Base-by-base conservation (phyloP, 352 stramenopile species). In the Phytophthora sojae region DNA sequence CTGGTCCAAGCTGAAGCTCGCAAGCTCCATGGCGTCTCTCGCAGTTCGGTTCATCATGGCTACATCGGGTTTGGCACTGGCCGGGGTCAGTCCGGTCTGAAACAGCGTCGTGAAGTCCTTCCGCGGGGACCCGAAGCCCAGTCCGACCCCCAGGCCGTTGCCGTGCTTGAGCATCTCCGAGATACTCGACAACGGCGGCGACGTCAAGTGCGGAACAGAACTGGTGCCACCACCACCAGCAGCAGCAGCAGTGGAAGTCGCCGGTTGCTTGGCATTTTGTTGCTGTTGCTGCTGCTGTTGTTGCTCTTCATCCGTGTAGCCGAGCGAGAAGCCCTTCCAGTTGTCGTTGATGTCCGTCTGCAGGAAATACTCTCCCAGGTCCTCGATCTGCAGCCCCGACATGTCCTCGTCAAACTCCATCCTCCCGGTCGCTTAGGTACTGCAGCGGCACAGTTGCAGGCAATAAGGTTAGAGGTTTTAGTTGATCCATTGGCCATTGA, bases 331-430 rank as follows among this genome's bases (percentile, higher is more conserved):
- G 15, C 83, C 82, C 47, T 91, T 93, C 83, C 83, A 91, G 50
- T 78, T 86, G 56, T 93, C 83, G 50, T 77, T 77, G 32, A 81
- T 76, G 49, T 90, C 85, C 9, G 76, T 79, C 39, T 89, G 83
- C 57, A 89, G 67, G 61, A 93, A 87, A 73, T 90, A 91, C 56
- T 90, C 80, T 67, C 83, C 85, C 55, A 93, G 57, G 56, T 93
- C 85, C 59, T 93, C 85, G 58, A 93, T 93, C 64, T 91, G 85
- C 55, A 93, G 71, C 15, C 78, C 76, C 30, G 77, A 89, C 81
- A 93, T 88, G 58, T 93, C 85, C 29, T 89, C 82, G 47, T 91
- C 81, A 63, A 88, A 88, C 58, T 89, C 81, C 81, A 89, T 89
- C 15, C 49, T 55, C 51, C 45, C 5, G 45, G 7, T 15, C 45